Evolutionary conservation across 192 early-diverging fungal species (phyloP), one percentile per base, ranked within the genome.

Genomic region (Gryganskiella cystojenkinii): DNA sequence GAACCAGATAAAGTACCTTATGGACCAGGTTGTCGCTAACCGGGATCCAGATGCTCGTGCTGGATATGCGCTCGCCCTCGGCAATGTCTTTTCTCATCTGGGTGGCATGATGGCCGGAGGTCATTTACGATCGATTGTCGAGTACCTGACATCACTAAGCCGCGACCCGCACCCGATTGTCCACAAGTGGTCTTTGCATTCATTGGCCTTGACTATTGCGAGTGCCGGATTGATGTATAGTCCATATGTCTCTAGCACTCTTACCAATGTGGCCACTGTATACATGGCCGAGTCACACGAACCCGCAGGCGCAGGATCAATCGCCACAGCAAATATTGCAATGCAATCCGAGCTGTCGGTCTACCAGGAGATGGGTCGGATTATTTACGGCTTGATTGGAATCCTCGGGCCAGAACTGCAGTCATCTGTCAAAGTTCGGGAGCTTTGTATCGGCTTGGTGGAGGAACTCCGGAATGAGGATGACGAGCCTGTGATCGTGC

Each of bases 21-120:
- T 95, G 27, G 92, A 95, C 57, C 87, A 92, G 80, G 93, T 98
- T 2, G 94, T 98, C 25, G 91, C 92, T 20, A 94, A 94, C 53
- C 86, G 97, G 9, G 96, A 98, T 59, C 97, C 95, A 4, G 96
- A 98, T 85, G 90, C 92, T 3, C 91, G 98, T 3, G 95, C 96
- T 1, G 96, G 98, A n/a, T 90, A 93, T 9, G 91, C 95, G 0
- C 83, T 98, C 2, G 97, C 95, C 0, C 83, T 99, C 25, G 98
- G 97, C 1, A 90, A 90, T 31, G 91, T 98, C 49, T 94, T 95
- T 73, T 86, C 91, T 47, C 89, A 95, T 54, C 92, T 95, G 1
- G 98, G 98, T 0, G 91, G 95, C 1, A 92, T 98, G 86, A 93
- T 93, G 1, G 94, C 94, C 6, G 85, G 86, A 4, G 74, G 87